Conservation (phyloP, 805 yeast species). For the Danielozyma ontarioensis region DNA sequence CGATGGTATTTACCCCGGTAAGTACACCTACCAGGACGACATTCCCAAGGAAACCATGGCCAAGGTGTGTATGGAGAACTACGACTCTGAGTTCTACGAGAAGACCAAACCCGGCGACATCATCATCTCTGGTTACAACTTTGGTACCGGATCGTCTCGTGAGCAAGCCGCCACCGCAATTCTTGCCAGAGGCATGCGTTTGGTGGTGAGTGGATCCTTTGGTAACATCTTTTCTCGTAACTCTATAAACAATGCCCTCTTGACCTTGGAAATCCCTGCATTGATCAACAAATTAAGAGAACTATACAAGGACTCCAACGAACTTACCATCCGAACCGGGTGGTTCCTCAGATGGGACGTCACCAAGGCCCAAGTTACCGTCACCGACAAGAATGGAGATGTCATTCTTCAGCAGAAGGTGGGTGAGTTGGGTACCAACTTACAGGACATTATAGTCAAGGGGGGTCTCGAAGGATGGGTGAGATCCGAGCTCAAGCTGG, state of each 20-base stretch:
- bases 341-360: constrained; percentile 94
- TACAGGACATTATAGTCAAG: constrained; percentile 93
- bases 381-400: constrained; percentile 58
- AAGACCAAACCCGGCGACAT: constrained; percentile 88
- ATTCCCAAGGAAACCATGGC: constrained; percentile 95
- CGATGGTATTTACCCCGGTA: constrained; percentile 98
- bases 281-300: constrained; percentile 73
- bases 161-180: constrained; percentile 99
- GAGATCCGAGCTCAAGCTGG: constrained; percentile 50
- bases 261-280: constrained; percentile 90
- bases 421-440: constrained; percentile 90
- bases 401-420: constrained; percentile 78
- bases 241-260: constrained; percentile 90
- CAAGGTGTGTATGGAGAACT: constrained; percentile 98
- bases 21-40: constrained; percentile 97
- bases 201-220: constrained; percentile 95
- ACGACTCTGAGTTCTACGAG: constrained; percentile 79
- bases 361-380: constrained; percentile 72
- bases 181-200: constrained; percentile 84
- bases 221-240: constrained; percentile 96
- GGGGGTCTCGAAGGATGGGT: constrained; percentile 99
- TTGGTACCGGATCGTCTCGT: constrained; percentile 97
- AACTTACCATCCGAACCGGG: constrained; percentile 91
- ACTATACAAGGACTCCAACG: constrained; percentile 52
- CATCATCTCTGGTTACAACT: constrained; percentile 86